Base-by-base conservation (phyloP, 768 basidiomycete species). In the Cystofilobasidium capitatum region DNA sequence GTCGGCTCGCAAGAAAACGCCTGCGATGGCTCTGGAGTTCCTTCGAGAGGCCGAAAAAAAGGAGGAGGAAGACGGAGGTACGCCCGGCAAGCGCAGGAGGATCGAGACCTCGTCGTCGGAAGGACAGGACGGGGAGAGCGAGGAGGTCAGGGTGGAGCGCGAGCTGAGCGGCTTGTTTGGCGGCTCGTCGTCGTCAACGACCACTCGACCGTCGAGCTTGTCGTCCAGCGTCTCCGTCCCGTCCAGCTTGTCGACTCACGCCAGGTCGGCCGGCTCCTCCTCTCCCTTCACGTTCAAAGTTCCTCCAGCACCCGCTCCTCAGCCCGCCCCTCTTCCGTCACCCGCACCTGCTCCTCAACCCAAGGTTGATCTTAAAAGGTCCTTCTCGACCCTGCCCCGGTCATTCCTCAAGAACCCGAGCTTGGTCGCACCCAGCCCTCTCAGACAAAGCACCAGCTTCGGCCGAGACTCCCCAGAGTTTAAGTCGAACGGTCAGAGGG, bases 391-490 rank as follows among this genome's bases (percentile, higher is more conserved):
- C 31, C 24, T 45, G 4, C 59, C 44, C 39, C 20, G 36, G 37
- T 29, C 22, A 20, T 22, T n/a, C 29, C 44, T 42, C 59, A 61
- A 61, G 31, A 13, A 62, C 54, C 66, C 66, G 29, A 55, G 49
- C 14, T 51, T 68, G 10, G 66, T 68, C 42, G 66, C 66, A 22
- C 66, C 66, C 5, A 55, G 47, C 13, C 66, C 66, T 9, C 51
- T 68, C 13, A 26, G 66, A 16, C 60, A 68, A 40, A 68, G 66
- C 33, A 68, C 66, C 3, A 62, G 35, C 37, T 68, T 68, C 35
- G 58, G 39, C 2, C 29, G 29, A 3, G 61, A 62, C 33, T 68
- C 66, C 29, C 66, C 66, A 0, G 66, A 68, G 31, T 22, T 24
- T 13, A 55, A 55, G 33, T 24, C 35, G 24, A 17, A 26, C n/a